Evolutionary conservation across 1,284 basidiomycete genomes (phyloP).

Genomic region (Phenoliferia sp.): DNA sequence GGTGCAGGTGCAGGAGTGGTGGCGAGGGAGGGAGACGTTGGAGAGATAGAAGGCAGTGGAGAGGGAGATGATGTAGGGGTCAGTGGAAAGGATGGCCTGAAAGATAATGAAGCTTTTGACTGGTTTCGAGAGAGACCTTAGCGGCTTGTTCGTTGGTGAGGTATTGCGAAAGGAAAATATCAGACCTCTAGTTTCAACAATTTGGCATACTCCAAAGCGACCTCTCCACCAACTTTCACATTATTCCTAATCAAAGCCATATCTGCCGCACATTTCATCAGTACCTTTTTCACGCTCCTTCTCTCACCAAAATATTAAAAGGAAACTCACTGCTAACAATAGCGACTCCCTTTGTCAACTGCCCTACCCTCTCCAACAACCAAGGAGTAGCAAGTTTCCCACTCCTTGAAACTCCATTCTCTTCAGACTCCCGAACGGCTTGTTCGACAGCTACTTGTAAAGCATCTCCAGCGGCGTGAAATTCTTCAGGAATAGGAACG

Average conservation of each 20-base stretch:
- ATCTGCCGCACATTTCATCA: slow-evolving; percentile 50
- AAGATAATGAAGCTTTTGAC: too few species aligned
- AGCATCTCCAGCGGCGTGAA: slow-evolving; percentile 59
- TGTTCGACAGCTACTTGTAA: slow-evolving; percentile 80
- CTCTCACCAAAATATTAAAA: not conserved
- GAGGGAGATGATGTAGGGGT: slow-evolving; percentile 4
- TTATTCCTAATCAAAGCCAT: slow-evolving; percentile 88
- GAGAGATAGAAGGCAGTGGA: not conserved
- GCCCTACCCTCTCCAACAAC: slow-evolving; percentile 77
- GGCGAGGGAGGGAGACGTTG: not conserved
- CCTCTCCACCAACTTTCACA: slow-evolving; percentile 74
- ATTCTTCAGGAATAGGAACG: slow-evolving; percentile 80
- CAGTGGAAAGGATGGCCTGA: too few species aligned
- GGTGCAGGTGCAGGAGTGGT: not conserved
- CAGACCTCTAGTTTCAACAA: slow-evolving; percentile 43
- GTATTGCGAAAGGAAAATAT: not conserved
- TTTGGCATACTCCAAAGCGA: slow-evolving; percentile 71
- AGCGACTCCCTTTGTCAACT: slow-evolving; percentile 72
- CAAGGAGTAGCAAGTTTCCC: slow-evolving; percentile 96
- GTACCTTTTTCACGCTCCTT: too few species aligned
- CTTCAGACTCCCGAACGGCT: slow-evolving; percentile 77
- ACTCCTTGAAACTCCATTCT: slow-evolving; percentile 68
- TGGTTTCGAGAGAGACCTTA: not conserved
- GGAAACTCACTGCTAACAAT: slow-evolving; percentile 62
- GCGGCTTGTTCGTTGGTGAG: not conserved